These are phyloP conservation scores for Xylaria sp. DNA, from an alignment of 2,329 filamentous ascomycete species.

Conservation along the genomic window DNA sequence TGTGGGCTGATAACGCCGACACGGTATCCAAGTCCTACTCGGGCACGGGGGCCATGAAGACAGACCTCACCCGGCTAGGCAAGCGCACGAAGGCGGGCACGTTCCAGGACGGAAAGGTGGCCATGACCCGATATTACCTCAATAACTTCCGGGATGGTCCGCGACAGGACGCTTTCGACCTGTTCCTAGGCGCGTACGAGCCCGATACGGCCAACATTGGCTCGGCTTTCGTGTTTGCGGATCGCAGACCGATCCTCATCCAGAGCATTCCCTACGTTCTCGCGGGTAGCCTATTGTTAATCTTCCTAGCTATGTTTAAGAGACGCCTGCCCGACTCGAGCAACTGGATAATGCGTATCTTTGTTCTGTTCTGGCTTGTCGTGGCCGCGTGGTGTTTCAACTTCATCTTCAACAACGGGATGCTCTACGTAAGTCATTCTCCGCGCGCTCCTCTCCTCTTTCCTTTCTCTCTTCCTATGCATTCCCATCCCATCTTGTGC, in stretches of 20 bases:
- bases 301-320: slow-evolving; percentile 75
- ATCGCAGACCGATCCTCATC: slow-evolving; percentile 82
- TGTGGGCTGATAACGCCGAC: slow-evolving; percentile 98
- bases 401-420: slow-evolving; percentile 83
- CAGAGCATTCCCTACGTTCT: slow-evolving; percentile 93
- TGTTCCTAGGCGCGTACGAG: slow-evolving; percentile 87
- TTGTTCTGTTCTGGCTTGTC: slow-evolving; percentile 76
- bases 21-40: slow-evolving; percentile 92
- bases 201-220: slow-evolving; percentile 73
- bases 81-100: slow-evolving; percentile 83
- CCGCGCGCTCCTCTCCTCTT: slow-evolving; percentile 1
- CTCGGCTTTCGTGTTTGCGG: slow-evolving; percentile 75
- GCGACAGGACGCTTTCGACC: slow-evolving; percentile 90
- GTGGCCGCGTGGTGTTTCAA: slow-evolving; percentile 71
- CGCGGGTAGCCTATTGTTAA: slow-evolving; percentile 81
- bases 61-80: slow-evolving; percentile 94
- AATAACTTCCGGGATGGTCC: slow-evolving; percentile 97
- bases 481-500: no score
- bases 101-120: slow-evolving; percentile 85
- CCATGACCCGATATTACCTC: slow-evolving; percentile 82
- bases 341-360: slow-evolving; percentile 79
- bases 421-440: slow-evolving; percentile 79
- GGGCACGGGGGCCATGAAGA: slow-evolving; percentile 96
- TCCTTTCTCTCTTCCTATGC: slow-evolving; percentile 12
- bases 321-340: slow-evolving; percentile 71